Conservation (phyloP, 805 yeast genomes). For the Kazachstania kunashirensis region DNA sequence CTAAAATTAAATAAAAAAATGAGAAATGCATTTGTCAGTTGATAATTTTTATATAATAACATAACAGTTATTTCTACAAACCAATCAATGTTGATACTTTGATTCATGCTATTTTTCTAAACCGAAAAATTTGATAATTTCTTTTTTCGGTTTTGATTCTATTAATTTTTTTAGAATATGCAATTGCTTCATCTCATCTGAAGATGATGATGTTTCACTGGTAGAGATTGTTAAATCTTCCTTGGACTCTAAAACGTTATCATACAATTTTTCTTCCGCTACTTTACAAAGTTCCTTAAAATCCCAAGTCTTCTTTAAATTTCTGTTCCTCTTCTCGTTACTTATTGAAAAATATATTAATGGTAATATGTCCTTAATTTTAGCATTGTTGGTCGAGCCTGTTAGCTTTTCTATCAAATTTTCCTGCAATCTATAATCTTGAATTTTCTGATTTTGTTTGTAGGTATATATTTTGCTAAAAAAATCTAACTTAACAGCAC, state of each 20-base stretch:
- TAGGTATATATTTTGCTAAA: slow-evolving; percentile 22
- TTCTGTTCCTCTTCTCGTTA: slow-evolving; percentile 16
- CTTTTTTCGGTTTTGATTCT: slow-evolving; percentile 59
- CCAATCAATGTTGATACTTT: no score
- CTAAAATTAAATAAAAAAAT: no score
- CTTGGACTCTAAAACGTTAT: background rate
- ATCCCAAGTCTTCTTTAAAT: slow-evolving; percentile 31
- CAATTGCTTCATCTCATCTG: slow-evolving; percentile 42
- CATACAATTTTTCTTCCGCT: slow-evolving; percentile 26
- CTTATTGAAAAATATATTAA: slow-evolving; percentile 32
- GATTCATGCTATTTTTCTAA: slow-evolving; percentile 6
- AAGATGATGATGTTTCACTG: background rate
- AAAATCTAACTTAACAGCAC: slow-evolving; percentile 22
- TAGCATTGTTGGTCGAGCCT: background rate
- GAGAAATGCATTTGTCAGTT: background rate
- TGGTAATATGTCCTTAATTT: slow-evolving; percentile 14
- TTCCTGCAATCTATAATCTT: slow-evolving; percentile 26
- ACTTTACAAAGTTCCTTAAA: slow-evolving; percentile 40
- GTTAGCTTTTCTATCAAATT: slow-evolving; percentile 27
- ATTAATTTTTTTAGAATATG: slow-evolving; percentile 50
- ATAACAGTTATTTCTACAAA: no score
- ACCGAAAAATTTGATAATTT: slow-evolving; percentile 49
- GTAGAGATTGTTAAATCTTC: no score
- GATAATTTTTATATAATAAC: no score
- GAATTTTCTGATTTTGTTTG: slow-evolving; percentile 35